phyloP scores from a whole-genome alignment of 1,139 yeast species.

The Saccharomyces hybrid region DNA sequence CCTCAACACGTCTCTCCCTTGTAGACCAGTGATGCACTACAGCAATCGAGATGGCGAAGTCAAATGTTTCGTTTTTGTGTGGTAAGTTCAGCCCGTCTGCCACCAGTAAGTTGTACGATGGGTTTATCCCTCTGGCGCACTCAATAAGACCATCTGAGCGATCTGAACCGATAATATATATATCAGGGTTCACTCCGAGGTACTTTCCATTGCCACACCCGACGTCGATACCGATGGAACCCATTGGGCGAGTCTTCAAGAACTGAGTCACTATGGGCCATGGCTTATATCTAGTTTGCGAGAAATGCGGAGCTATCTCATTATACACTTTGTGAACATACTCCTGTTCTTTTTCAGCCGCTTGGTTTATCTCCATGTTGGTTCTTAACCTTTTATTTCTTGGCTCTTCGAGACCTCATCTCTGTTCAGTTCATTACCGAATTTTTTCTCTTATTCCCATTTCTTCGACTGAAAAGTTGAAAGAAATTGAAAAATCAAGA shows the following conservation, averaged over 20 bases:
- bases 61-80: slow-evolving; percentile 52
- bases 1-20: slow-evolving; percentile 64
- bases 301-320: slow-evolving; percentile 86
- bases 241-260: slow-evolving; percentile 37
- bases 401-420: slow-evolving; percentile 13
- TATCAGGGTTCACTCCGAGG: slow-evolving; percentile 56
- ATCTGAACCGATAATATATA: slow-evolving; percentile 76
- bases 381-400: background rate
- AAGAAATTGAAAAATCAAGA: background rate
- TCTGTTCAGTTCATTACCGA: slow-evolving; percentile 4
- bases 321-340: slow-evolving; percentile 88
- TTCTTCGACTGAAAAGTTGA: background rate
- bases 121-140: slow-evolving; percentile 54
- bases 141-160: slow-evolving; percentile 66
- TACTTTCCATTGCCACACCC: slow-evolving; percentile 98
- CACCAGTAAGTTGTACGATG: slow-evolving; percentile 45
- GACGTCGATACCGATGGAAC: slow-evolving; percentile 58
- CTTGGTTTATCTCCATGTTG: slow-evolving; percentile 20
- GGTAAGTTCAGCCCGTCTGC: slow-evolving; percentile 77
- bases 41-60: slow-evolving; percentile 92
- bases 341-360: slow-evolving; percentile 57
- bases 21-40: slow-evolving; percentile 96
- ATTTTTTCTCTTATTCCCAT: slow-evolving; percentile 1
- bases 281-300: slow-evolving; percentile 89
- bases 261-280: slow-evolving; percentile 93